Conservation (phyloP, 768 basidiomycete genomes). For the Auricularia sp. region DNA sequence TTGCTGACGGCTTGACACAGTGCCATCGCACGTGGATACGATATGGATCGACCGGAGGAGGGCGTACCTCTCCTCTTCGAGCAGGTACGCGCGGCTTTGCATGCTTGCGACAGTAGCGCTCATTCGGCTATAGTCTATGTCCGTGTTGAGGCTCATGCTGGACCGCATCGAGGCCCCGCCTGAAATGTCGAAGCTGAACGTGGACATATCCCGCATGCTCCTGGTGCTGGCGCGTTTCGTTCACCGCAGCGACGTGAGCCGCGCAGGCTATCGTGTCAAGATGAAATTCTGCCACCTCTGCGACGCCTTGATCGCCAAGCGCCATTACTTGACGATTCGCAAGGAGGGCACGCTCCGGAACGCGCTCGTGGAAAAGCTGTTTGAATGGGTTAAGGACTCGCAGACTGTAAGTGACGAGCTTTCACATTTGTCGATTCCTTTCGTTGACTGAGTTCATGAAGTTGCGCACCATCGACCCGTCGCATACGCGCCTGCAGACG, state of each 20-base stretch:
- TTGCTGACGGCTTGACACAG: constrained; percentile 1
- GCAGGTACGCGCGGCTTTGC: constrained; percentile 36
- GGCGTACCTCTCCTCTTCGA: constrained; percentile 46
- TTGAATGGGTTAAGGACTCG: constrained; percentile 65
- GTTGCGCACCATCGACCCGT: constrained; percentile 2
- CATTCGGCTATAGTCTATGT: constrained; percentile 43
- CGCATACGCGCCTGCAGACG: constrained; percentile 26
- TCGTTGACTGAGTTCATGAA: not conserved
- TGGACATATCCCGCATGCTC: constrained; percentile 28
- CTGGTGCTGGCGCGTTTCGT: constrained; percentile 54
- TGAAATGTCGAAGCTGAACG: constrained; percentile 46
- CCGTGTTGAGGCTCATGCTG: constrained; percentile 66
- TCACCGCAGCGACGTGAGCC: constrained; percentile 33
- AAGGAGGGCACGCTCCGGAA: constrained; percentile 61
- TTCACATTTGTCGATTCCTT: not conserved
- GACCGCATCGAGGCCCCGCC: constrained; percentile 52
- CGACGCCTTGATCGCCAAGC: constrained; percentile 54
- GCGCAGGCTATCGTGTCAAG: constrained; percentile 51
- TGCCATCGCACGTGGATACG: not conserved
- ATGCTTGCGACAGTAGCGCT: constrained; percentile 1
- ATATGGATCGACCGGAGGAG: constrained; percentile 1
- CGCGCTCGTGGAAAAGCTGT: constrained; percentile 61
- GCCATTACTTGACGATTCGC: constrained; percentile 49
- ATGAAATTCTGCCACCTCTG: constrained; percentile 66
- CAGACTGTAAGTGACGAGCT: constrained; percentile 30